Conservation (phyloP, 163 green algal species). For the Chlorella variabilis region DNA sequence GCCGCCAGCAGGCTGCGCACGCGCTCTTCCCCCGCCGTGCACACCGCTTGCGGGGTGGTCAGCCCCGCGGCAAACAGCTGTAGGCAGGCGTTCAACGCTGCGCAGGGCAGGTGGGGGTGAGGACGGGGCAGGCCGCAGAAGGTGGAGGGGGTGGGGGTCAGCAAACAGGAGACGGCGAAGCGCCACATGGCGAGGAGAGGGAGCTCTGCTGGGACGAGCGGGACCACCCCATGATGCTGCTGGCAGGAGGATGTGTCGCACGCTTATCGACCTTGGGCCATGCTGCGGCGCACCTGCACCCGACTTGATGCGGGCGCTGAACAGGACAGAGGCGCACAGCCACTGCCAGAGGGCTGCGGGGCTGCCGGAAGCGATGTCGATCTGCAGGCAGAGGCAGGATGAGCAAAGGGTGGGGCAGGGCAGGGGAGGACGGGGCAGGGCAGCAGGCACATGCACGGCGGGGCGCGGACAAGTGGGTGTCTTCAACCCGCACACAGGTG, state of each 20-base stretch:
- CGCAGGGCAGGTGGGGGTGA: too few relatives aligned
- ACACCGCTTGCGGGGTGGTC: conserved; percentile 9
- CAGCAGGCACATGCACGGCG: neutral
- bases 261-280: too few relatives aligned
- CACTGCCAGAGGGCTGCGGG: conserved; percentile 36
- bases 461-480: too few relatives aligned
- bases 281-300: conserved; percentile 24
- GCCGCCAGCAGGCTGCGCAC: neutral
- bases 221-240: too few relatives aligned
- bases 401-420: neutral
- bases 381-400: neutral
- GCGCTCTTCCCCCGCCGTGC: neutral
- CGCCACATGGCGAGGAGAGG: too few relatives aligned
- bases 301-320: conserved; percentile 39
- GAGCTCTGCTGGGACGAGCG: too few relatives aligned
- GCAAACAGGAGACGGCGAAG: too few relatives aligned
- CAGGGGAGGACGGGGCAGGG: neutral
- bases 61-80: conserved; percentile 19
- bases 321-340: conserved; percentile 41
- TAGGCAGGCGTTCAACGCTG: conserved; percentile 18
- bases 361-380: neutral
- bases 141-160: too few relatives aligned
- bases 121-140: too few relatives aligned
- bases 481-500: too few relatives aligned
- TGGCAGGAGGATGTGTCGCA: too few relatives aligned